Evolutionary conservation across 164 flowering plant species (phyloP).

Genomic region (Amborella trichopoda): DNA sequence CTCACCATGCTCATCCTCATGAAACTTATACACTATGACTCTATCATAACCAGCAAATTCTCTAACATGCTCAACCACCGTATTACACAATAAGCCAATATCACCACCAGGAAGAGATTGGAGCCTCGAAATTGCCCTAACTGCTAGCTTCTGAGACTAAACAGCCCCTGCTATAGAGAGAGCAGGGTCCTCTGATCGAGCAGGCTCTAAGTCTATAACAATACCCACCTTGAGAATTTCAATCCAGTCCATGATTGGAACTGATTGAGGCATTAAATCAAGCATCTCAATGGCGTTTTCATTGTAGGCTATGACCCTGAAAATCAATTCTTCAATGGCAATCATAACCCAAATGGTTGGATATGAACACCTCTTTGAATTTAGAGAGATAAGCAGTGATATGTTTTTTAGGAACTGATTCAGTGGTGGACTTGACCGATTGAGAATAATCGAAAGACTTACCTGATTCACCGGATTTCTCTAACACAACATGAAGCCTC

Average conservation of each 20-base stretch:
- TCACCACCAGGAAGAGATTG: conserved; percentile 92
- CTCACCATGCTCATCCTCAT: conserved; percentile 98
- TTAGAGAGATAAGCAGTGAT: conserved; percentile 68
- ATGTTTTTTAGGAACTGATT: conserved; percentile 66
- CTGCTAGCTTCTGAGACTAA: conserved; percentile 93
- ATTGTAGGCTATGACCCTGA: conserved; percentile 58
- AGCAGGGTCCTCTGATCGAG: conserved; percentile 86
- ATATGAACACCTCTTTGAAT: conserved; percentile 85
- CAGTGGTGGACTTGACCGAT: conserved; percentile 35
- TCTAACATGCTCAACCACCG: conserved; percentile 74
- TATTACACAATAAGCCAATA: conserved; percentile 63
- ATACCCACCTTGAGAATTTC: conserved; percentile 91
- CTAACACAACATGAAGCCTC: conserved; percentile 78
- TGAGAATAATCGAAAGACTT: conserved; percentile 88
- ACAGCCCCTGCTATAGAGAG: conserved; percentile 94
- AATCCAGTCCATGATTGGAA: conserved; percentile 52
- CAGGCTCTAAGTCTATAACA: conserved; percentile 92
- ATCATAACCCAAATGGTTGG: conserved; percentile 91
- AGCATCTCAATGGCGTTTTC: conserved; percentile 80
- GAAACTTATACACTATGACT: conserved; percentile 96
- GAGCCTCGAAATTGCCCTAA: conserved; percentile 79
- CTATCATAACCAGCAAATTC: conserved; percentile 88
- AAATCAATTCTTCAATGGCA: conserved; percentile 57
- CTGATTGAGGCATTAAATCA: conserved; percentile 65
- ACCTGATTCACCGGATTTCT: conserved; percentile 79